Conservation (phyloP, 768 basidiomycete species). For the Kockovaella imperatae region DNA sequence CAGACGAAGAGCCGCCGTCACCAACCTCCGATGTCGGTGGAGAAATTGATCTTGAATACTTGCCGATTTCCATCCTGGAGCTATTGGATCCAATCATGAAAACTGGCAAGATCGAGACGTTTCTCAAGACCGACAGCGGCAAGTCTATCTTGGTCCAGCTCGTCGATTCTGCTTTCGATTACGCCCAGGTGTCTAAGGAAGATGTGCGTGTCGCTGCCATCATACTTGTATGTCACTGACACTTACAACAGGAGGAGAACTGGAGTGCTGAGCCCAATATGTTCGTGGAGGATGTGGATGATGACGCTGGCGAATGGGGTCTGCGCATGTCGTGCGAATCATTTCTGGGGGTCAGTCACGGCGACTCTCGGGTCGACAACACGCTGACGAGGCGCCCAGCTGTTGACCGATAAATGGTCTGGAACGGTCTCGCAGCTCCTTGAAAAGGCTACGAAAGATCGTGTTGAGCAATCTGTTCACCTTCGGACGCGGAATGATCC, state of each 20-base stretch:
- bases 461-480: conserved; percentile 56
- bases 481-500: conserved; percentile 52
- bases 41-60: conserved; percentile 60
- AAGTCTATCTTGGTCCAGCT: conserved; percentile 19
- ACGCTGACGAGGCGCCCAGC: conserved; percentile 20
- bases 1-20: conserved; percentile 52
- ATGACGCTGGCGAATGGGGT: conserved; percentile 74
- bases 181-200: conserved; percentile 79
- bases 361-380: background rate
- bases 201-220: conserved; percentile 54
- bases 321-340: conserved; percentile 79
- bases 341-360: conserved; percentile 58
- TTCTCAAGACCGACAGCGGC: conserved; percentile 49
- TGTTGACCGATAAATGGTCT: conserved; percentile 44
- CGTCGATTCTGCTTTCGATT: conserved; percentile 52
- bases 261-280: conserved; percentile 85
- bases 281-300: conserved; percentile 91
- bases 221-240: conserved; percentile 1
- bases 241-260: conserved; percentile 65
- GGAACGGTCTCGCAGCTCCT: conserved; percentile 47
- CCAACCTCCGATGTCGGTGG: conserved; percentile 34
- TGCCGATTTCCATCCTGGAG: conserved; percentile 72
- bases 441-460: conserved; percentile 52
- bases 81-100: conserved; percentile 63
- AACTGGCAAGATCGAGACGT: conserved; percentile 55